Conservation (phyloP, 176 grass and related monocot species). For the Ensete glaucum region DNA sequence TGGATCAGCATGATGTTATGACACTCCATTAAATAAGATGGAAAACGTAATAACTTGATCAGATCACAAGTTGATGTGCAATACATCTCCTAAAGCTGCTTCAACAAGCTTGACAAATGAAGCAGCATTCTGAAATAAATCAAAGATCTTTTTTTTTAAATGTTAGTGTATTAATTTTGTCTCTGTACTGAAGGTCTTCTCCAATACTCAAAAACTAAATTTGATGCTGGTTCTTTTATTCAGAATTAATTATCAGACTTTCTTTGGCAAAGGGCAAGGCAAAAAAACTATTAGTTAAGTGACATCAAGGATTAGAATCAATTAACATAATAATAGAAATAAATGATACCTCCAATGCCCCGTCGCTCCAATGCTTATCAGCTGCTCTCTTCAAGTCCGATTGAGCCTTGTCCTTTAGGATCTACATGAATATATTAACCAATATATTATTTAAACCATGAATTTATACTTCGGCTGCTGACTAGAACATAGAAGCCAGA, state of each 20-base stretch:
- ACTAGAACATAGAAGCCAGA: slow-evolving; percentile 8
- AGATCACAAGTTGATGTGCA: neutral
- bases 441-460: neutral
- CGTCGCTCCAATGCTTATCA: slow-evolving; percentile 93
- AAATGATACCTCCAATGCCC: slow-evolving; percentile 64
- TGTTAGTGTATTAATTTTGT: neutral
- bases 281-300: neutral
- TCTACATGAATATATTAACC: slow-evolving; percentile 32
- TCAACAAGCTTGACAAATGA: neutral
- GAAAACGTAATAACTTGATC: neutral
- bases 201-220: neutral
- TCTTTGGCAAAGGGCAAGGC: too few relatives aligned
- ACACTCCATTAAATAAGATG: neutral
- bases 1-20: neutral
- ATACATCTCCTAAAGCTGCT: neutral
- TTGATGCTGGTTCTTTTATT: neutral
- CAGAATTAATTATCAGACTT: neutral
- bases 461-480: slow-evolving; percentile 6
- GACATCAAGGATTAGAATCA: neutral
- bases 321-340: neutral
- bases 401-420: slow-evolving; percentile 68
- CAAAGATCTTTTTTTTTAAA: neutral
- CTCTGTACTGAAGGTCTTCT: neutral
- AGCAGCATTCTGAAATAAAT: neutral
- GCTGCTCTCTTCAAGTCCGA: slow-evolving; percentile 90